Percentiles rank a stretch among this genome's conserved stretches.
These are phyloP conservation scores for Torulaspora maleeae DNA, from an alignment of 805 yeast species.

Conservation along the genomic window DNA sequence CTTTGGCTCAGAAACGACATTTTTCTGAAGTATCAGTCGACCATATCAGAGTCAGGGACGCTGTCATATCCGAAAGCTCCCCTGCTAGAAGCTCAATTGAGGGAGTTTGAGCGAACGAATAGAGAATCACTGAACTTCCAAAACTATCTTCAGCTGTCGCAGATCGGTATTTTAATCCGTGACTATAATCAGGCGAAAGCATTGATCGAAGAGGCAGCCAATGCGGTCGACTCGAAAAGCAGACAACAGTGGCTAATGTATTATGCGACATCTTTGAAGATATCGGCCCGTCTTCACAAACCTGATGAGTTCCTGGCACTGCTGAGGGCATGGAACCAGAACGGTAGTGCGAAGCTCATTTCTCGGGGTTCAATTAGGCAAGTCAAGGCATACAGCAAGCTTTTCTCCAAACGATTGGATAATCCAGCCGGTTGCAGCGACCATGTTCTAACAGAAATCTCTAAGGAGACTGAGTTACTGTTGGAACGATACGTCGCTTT, in stretches of 20 bases:
- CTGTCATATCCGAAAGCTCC: constrained; percentile 4
- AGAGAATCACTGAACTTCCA: constrained; percentile 18
- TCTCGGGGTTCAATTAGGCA: constrained; percentile 22
- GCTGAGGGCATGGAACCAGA: constrained; percentile 28
- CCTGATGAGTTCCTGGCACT: constrained; percentile 11
- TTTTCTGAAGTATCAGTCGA: constrained; percentile 3
- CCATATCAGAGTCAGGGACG: constrained; percentile 2
- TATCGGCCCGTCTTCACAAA: constrained; percentile 16
- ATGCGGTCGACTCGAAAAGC: constrained; percentile 12
- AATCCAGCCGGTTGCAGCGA: constrained; percentile 1
- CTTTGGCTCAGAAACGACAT: constrained; percentile 23
- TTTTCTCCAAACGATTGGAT: constrained; percentile 14
- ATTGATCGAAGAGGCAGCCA: constrained; percentile 8
- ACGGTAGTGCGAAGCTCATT: constrained; percentile 16
- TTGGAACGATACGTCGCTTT: constrained; percentile 17
- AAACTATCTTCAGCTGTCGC: constrained; percentile 24
- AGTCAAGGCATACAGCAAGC: constrained; percentile 21
- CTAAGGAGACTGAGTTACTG: constrained; percentile 15
- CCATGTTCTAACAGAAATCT: constrained; percentile 9
- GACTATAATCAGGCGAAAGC: constrained; percentile 13
- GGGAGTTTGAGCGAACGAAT: constrained; percentile 17
- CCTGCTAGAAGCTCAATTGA: constrained; percentile 9
- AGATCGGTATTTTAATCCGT: constrained; percentile 15
- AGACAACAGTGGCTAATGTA: constrained; percentile 23
- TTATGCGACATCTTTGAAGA: constrained; percentile 21